Base-by-base conservation (phyloP, 192 early-diverging fungal species). In the Lunasporangiospora selenospora region DNA sequence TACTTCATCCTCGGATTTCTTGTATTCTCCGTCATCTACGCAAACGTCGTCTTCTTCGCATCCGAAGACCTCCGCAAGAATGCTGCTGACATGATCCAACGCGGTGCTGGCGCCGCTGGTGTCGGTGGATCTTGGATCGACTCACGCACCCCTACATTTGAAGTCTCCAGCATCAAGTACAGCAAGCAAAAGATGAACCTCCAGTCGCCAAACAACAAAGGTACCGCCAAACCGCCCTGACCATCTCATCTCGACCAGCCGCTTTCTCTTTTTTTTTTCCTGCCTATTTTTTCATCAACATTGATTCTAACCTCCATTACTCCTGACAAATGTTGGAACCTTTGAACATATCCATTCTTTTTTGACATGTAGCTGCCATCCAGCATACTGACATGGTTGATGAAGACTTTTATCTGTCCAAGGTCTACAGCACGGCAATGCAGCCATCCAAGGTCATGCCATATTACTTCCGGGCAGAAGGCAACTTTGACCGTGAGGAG, bases 371-470 rank as follows among this genome's bases (percentile, higher is more conserved):
- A n/a, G n/a, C n/a, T n/a, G n/a, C n/a, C n/a, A n/a, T n/a, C n/a
- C n/a, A n/a, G n/a, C n/a, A 49, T 32, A 26, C 52, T 29, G 46
- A 62, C 44, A 4, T 23, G 2, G 69, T 73, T 3, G 61, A 73
- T 29, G 85, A 87, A 38, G 85, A 84, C 33, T 78, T 87, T 53
- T 67, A 81, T 39, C 47, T 87, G 37, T 73, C 79, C 31, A 87
- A 87, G 65, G 76, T 87, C 0, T 87, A 81, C 47, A 79, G 80
- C 12, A 83, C 82, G 26, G 75, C 84, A 0, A 81, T 87, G 81
- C 80, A 81, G 36, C 85, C 85, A 18, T 81, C 80, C 43, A 82
- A 87, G 29, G 83, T 87, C 38, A 84, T 85, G 31, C 85, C 85
- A 16, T 87, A 83, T 52, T 85, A 87, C 49, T 87, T 81, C 50